A percentile compares a stretch with the other conserved stretches of the same genome.
phyloP scores from a whole-genome alignment of 2,329 filamentous ascomycete species.

The Huntiella abstrusa region DNA sequence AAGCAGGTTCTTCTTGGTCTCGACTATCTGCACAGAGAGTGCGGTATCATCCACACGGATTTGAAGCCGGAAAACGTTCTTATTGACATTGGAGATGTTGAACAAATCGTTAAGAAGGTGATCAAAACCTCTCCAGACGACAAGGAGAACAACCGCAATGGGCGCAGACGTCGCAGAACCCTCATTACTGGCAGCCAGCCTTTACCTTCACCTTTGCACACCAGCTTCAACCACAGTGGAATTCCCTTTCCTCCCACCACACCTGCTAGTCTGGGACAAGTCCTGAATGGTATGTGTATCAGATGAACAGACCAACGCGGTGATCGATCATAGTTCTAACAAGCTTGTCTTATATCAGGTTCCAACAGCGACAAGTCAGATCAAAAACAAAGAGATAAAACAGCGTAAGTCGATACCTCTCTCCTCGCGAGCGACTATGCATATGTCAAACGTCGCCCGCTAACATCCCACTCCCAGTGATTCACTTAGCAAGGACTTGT shows the following conservation, averaged over 20 bases:
- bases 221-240: constrained; percentile 56
- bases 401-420: constrained; percentile 47
- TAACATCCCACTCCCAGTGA: constrained; percentile 36
- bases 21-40: constrained; percentile 93
- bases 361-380: constrained; percentile 25
- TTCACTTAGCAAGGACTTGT: constrained; percentile 78
- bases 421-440: constrained; percentile 6
- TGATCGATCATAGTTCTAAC: not conserved
- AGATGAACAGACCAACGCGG: not conserved
- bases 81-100: constrained; percentile 96
- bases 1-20: constrained; percentile 92
- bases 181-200: constrained; percentile 96
- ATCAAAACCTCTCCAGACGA: constrained; percentile 61
- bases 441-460: constrained; percentile 9
- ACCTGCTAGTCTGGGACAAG: constrained; percentile 56
- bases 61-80: constrained; percentile 95
- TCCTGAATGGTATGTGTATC: constrained; percentile 39
- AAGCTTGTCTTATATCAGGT: not conserved
- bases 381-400: constrained; percentile 78
- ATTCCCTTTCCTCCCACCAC: constrained; percentile 7
- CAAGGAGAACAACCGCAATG: constrained; percentile 84
- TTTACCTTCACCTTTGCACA: constrained; percentile 81
- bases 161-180: constrained; percentile 71
- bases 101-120: constrained; percentile 92
- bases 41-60: constrained; percentile 96